Evolutionary conservation across 257 asterid species (phyloP).

Genomic region (Lycium ferocissimum): DNA sequence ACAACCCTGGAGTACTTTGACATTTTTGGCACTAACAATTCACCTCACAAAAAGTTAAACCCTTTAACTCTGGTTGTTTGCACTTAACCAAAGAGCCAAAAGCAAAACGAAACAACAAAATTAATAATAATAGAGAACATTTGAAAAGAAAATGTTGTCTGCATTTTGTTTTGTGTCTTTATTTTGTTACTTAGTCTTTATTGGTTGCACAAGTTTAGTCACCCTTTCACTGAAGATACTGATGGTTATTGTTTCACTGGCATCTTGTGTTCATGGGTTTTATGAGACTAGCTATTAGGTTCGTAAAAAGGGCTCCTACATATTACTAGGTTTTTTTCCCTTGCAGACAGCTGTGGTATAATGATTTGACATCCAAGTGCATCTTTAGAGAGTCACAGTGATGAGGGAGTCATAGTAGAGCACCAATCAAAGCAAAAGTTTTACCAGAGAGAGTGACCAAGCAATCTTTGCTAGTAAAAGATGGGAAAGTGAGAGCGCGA

Average conservation of each 20-base stretch:
- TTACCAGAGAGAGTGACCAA: not conserved
- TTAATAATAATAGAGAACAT: not conserved
- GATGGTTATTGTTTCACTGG: constrained; percentile 17
- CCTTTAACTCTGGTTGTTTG: not conserved
- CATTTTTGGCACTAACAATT: not conserved
- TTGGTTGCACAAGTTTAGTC: not conserved
- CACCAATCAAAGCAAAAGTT: not conserved
- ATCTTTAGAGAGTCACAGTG: not conserved
- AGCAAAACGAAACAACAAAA: not conserved
- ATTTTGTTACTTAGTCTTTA: not conserved
- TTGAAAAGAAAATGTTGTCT: not conserved
- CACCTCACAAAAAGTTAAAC: not conserved
- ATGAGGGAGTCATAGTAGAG: not conserved
- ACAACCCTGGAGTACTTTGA: not conserved
- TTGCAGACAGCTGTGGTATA: not conserved
- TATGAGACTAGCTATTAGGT: not conserved
- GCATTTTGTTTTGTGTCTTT: not conserved
- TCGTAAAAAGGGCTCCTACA: not conserved
- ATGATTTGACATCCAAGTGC: not conserved
- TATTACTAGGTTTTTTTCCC: not conserved
- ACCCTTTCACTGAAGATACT: not conserved
- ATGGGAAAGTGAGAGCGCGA: not conserved
- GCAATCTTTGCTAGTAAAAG: constrained; percentile 16
- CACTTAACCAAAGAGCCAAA: not conserved
- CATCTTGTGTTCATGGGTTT: not conserved